These are phyloP conservation scores for Simplicillium sp. DNA, from an alignment of 2,329 filamentous ascomycete species.

Conservation along the genomic window DNA sequence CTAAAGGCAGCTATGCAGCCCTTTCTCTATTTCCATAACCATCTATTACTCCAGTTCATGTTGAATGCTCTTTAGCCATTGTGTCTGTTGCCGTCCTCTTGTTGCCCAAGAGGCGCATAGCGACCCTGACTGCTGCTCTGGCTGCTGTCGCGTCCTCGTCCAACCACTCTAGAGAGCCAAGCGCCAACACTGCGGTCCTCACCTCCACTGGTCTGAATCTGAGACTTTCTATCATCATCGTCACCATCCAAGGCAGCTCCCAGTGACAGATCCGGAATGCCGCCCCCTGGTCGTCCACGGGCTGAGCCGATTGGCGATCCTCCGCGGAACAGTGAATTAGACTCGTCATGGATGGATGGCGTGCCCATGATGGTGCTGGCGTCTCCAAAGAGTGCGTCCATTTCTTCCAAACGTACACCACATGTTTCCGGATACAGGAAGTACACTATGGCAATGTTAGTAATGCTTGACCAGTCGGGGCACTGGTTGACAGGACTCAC, in stretches of 20 bases:
- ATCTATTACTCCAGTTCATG: too few relatives aligned
- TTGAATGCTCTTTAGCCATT: conserved; percentile 10
- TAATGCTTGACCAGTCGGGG: conserved; percentile 2
- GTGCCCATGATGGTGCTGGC: conserved; percentile 74
- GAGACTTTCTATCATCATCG: conserved; percentile 35
- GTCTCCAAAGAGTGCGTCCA: conserved; percentile 91
- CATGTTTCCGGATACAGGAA: conserved; percentile 97
- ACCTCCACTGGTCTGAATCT: conserved; percentile 19
- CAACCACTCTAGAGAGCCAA: conserved; percentile 35
- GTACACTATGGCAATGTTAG: conserved; percentile 55
- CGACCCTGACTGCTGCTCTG: conserved; percentile 28
- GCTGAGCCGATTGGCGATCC: conserved; percentile 69
- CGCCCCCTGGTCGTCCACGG: conserved; percentile 41
- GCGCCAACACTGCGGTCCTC: conserved; percentile 36
- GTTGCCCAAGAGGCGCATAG: conserved; percentile 31
- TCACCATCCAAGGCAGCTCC: conserved; percentile 60
- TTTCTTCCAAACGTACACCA: conserved; percentile 90
- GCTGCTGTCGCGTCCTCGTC: conserved; percentile 27
- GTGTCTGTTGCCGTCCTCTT: conserved; percentile 21
- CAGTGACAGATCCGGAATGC: conserved; percentile 74
- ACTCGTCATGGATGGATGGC: conserved; percentile 67
- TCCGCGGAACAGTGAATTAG: conserved; percentile 68
- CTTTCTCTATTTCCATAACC: too few relatives aligned
- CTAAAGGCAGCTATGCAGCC: too few relatives aligned
- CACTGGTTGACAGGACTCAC: conserved; percentile 45